These are phyloP conservation scores for Moesziomyces aphidis DNA, from an alignment of 1,284 basidiomycete species.

Conservation along the genomic window DNA sequence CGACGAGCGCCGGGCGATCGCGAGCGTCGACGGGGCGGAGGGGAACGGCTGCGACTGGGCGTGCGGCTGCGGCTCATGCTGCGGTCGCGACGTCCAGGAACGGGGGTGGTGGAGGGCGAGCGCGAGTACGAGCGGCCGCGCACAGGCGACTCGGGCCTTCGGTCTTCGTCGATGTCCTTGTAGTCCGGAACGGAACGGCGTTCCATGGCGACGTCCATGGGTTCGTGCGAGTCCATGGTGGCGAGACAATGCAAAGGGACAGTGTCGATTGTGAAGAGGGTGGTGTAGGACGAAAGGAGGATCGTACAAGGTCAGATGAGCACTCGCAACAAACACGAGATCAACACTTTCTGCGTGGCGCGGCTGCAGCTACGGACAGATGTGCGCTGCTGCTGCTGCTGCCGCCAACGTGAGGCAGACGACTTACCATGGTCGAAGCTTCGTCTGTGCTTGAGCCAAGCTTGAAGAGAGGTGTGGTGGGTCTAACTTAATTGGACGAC, in stretches of 20 bases:
- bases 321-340: neutral
- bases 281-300: neutral
- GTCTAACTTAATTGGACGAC: neutral
- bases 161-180: conserved; percentile 45
- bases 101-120: conserved; percentile 41
- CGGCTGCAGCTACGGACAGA: neutral
- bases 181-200: conserved; percentile 32
- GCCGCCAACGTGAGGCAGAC: neutral
- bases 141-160: conserved; percentile 24
- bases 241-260: neutral
- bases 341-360: conserved; percentile 15
- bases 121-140: conserved; percentile 47
- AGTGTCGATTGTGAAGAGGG: neutral
- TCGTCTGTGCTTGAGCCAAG: neutral
- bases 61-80: conserved; percentile 12
- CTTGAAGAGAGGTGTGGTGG: neutral
- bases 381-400: neutral
- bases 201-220: conserved; percentile 12
- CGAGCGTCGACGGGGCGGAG: conserved; percentile 30
- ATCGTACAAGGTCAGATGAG: conserved; percentile 5
- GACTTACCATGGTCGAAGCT: neutral
- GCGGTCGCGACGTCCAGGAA: conserved; percentile 24
- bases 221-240: conserved; percentile 18
- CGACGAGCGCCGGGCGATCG: conserved; percentile 38
- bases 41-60: conserved; percentile 16